Percentiles rank a stretch among this genome's conserved stretches.
Conservation (phyloP, 1,139 yeast species). For the Yamadazyma dendronema region DNA sequence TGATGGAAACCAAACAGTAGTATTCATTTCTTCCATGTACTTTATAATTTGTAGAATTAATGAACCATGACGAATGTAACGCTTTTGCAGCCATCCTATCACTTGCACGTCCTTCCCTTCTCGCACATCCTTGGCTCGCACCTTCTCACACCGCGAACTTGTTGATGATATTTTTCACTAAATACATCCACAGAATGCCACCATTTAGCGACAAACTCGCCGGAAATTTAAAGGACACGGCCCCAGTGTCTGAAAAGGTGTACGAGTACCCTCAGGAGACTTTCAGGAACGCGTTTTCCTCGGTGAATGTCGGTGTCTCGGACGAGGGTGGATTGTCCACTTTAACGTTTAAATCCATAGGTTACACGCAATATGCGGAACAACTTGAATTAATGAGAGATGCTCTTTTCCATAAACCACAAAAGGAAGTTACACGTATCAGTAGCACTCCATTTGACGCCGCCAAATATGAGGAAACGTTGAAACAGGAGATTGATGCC, state of each 20-base stretch:
- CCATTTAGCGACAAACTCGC: slow-evolving; percentile 13
- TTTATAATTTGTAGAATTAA: neutral
- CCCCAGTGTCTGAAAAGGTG: slow-evolving; percentile 10
- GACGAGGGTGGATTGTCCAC: slow-evolving; percentile 45
- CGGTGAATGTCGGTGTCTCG: slow-evolving; percentile 44
- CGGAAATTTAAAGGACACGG: slow-evolving; percentile 5
- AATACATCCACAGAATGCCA: neutral
- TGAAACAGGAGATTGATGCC: slow-evolving; percentile 20
- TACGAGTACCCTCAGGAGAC: slow-evolving; percentile 36
- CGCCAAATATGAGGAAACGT: slow-evolving; percentile 14
- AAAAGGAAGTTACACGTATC: slow-evolving; percentile 20
- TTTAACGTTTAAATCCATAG: slow-evolving; percentile 43
- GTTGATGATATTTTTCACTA: neutral
- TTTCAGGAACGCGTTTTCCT: slow-evolving; percentile 37
- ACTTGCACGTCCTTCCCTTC: neutral
- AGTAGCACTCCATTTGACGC: slow-evolving; percentile 21
- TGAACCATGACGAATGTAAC: slow-evolving; percentile 1
- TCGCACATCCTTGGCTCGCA: no score
- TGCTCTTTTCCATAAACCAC: slow-evolving; percentile 15
- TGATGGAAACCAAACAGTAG: slow-evolving; percentile 26
- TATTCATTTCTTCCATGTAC: slow-evolving; percentile 1
- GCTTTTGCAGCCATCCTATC: neutral
- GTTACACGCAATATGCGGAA: slow-evolving; percentile 38
- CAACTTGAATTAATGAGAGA: slow-evolving; percentile 33
- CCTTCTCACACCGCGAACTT: neutral